Evolutionary conservation across 2,329 filamentous ascomycete genomes (phyloP), one percentile per base, ranked within the genome.

Genomic region (Fusarium anguioides): DNA sequence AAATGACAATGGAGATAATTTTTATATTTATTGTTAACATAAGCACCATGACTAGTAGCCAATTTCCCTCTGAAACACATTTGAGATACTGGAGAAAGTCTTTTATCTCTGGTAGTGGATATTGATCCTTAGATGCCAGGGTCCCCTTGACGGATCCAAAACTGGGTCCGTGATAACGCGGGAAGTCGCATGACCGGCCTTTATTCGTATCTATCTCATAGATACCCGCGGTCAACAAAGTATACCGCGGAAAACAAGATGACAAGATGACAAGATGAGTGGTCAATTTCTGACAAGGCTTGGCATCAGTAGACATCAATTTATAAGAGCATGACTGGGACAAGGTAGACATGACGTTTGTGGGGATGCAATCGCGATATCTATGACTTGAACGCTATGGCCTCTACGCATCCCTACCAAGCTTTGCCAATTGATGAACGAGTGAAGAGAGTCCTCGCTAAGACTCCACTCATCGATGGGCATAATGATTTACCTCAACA

Each of bases 401-500:
- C 15, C 3, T 42, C n/a, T 2, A 8, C 14, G 2, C 44, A 60
- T 4, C 44, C 57, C 3, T 60, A 60, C 7, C 57, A 60, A 1
- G 2, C 31, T 14, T 11, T 60, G 0, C 2, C 20, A 1, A 60
- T 60, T 4, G 57, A 51, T 1, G 44, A 60, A n/a, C 42, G 57
- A 10, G 54, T 60, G 8, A 60, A 60, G 7, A n/a, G 36, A 3
- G 44, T 60, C 4, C 3, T 60, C 3, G 26, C 54, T 2, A 20
- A 4, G 0, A 44, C 26, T 0, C 54, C 54, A 10, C 54, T 60
- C 3, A 60, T 60, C 1, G 57, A 60, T 0, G 57, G 57, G 0
- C 57, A 60, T 1, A 60, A 60, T 24, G 57, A 60, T 4, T 17
- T 60, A 0, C 54, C 57, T 2, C 57, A 60, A 1, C 57, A 60